These are phyloP conservation scores for Saitozyma podzolica DNA, from an alignment of 768 basidiomycete genomes.

Conservation along the genomic window DNA sequence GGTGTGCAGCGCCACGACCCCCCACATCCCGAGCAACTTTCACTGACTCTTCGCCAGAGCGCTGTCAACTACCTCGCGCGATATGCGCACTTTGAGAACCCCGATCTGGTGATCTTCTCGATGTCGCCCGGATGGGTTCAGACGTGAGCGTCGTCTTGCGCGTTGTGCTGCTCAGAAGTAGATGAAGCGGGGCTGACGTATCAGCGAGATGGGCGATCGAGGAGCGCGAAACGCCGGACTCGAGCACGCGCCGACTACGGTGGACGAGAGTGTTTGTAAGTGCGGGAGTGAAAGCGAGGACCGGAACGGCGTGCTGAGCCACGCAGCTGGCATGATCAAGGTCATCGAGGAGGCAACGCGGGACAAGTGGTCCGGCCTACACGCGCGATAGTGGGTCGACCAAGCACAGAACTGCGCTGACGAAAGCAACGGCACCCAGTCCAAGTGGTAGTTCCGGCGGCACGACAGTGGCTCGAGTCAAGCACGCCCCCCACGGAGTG, in stretches of 20 bases:
- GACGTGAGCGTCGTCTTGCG: constrained; percentile 12
- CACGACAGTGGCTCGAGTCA: too few relatives aligned
- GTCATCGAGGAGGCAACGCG: constrained; percentile 38
- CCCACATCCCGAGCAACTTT: neutral
- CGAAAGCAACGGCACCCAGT: constrained; percentile 8
- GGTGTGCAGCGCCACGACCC: neutral
- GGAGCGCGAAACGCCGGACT: constrained; percentile 12
- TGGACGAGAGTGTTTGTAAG: constrained; percentile 35
- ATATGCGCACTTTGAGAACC: constrained; percentile 39
- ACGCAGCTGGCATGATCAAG: constrained; percentile 32
- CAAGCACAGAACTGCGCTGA: constrained; percentile 2
- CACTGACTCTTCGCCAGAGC: neutral
- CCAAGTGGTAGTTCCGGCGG: constrained; percentile 12
- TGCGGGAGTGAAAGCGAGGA: too few relatives aligned
- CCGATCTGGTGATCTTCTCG: constrained; percentile 32
- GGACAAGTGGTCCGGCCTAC: constrained; percentile 33
- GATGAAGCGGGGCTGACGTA: neutral
- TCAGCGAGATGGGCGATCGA: constrained; percentile 29
- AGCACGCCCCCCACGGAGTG: too few relatives aligned
- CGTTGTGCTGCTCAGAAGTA: neutral
- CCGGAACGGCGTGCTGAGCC: too few relatives aligned
- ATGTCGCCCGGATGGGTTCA: constrained; percentile 38
- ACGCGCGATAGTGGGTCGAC: constrained; percentile 27
- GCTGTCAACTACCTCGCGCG: constrained; percentile 15
- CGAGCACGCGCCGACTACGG: constrained; percentile 33